Base-by-base conservation (phyloP, 2,329 filamentous ascomycete genomes). In the Colletotrichum coccodes region DNA sequence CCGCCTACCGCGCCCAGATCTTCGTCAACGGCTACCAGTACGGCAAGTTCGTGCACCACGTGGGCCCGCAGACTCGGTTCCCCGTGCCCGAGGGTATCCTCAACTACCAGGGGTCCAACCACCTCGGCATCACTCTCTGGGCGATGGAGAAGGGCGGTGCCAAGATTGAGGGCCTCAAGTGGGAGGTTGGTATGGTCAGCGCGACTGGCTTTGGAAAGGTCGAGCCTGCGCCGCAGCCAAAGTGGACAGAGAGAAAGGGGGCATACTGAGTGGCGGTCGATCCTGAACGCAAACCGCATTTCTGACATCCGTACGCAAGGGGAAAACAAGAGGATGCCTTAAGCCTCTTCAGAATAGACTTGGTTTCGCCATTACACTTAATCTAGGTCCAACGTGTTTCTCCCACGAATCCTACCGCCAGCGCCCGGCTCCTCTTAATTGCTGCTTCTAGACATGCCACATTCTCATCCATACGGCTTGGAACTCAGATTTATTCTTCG, bases 21-120 rank as follows among this genome's bases (percentile, higher is more conserved):
- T 93, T 86, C 72, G 86, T 93, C 56, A 93, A 93, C 73, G 91
- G 91, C 2, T 93, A 89, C 79, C 90, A 93, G 78, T 92, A 88
- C 68, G 80, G 81, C 58, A 79, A 80, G 72, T 80, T 76, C 52
- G 78, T 88, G 5, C 89, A 87, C 73, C 90, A 93, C 72, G 80
- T 94, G 26, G 91, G 92, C 0, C 92, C 92, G 4, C 91, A 94
- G 80, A 87, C 84, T 0, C 82, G 78, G 4, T 94, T 89, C 79
- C 91, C 91, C 4, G 87, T 94, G 8, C 91, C 91, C 0, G 86
- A 92, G 78, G 90, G 90, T 26, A 80, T 94, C 34, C 79, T 92
- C 71, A 86, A 94, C 74, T 90, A 92, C 75, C 82, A 84, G 21
- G 91, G 91, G 1, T 84, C 80, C 46, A 94, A 94, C 73, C 91